Conservation (phyloP, 1,284 basidiomycete species). For the Fomitopsis pinicola region DNA sequence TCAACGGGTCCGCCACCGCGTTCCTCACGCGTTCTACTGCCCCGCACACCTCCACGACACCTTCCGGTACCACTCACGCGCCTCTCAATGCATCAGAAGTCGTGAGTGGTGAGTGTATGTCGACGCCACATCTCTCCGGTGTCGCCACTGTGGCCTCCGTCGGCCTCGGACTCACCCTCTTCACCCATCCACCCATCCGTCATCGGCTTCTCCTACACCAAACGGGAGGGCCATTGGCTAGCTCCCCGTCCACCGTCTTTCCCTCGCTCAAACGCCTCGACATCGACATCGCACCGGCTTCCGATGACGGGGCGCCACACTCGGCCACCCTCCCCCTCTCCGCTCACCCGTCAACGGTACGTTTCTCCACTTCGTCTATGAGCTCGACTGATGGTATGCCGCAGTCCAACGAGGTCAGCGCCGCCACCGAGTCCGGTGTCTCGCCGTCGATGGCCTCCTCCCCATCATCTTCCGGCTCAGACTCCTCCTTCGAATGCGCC, state of each 20-base stretch:
- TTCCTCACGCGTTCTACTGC: background rate
- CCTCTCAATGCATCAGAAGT: background rate
- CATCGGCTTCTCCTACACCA: background rate
- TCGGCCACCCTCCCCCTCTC: background rate
- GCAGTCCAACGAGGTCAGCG: background rate
- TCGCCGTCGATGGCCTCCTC: background rate
- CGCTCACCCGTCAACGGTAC: background rate
- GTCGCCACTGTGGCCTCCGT: background rate
- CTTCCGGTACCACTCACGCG: background rate
- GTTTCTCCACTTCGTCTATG: background rate
- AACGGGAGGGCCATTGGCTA: no score
- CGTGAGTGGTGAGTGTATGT: no score
- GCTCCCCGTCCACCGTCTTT: background rate
- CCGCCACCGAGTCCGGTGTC: background rate
- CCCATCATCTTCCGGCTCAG: background rate
- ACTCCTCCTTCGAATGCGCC: background rate
- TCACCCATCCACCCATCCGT: background rate
- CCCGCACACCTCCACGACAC: background rate
- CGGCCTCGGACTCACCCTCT: background rate
- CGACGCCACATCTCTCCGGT: background rate
- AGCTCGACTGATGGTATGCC: background rate
- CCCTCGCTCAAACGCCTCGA: background rate
- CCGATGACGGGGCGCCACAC: background rate
- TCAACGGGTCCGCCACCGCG: background rate
- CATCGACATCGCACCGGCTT: background rate